Evolutionary conservation across 208 protist genomes (phyloP).

Genomic region (Trypanosoma brucei): DNA sequence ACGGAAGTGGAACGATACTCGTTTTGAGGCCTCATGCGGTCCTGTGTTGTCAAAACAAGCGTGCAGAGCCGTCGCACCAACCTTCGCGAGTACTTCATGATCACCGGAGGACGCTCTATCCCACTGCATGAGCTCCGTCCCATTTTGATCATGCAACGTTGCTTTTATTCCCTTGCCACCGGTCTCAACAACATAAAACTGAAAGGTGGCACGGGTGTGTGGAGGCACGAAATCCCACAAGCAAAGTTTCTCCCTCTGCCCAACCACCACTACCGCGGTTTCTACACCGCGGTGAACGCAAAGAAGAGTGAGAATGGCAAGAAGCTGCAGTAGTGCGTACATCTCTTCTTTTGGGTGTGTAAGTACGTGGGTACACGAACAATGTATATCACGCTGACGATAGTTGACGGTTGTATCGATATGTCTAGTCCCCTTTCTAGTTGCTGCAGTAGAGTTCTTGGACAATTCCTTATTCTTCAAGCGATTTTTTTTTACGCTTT

Average conservation of each 20-base stretch:
- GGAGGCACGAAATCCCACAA: conserved; percentile 33
- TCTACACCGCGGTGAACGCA: background rate
- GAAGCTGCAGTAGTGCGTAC: too few relatives aligned
- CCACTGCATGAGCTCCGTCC: conserved; percentile 27
- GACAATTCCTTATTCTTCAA: too few relatives aligned
- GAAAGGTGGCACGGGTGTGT: conserved; percentile 25
- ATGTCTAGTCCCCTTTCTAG: too few relatives aligned
- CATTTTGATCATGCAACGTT: conserved; percentile 21
- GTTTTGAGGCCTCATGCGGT: conserved; percentile 30
- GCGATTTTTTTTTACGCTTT: too few relatives aligned
- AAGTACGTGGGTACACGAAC: too few relatives aligned
- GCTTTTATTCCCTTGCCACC: conserved; percentile 25
- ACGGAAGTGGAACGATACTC: conserved; percentile 49
- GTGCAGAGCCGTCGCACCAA: conserved; percentile 13
- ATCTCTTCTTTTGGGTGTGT: too few relatives aligned
- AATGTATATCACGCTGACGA: too few relatives aligned
- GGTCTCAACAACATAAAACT: conserved; percentile 27
- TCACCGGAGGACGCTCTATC: conserved; percentile 20
- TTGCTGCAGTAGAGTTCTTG: too few relatives aligned
- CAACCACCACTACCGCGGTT: conserved; percentile 21
- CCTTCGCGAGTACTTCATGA: conserved; percentile 26
- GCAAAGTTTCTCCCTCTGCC: conserved; percentile 20
- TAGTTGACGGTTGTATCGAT: too few relatives aligned
- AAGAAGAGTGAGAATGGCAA: conserved; percentile 2
- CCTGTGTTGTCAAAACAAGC: conserved; percentile 53